phyloP scores from a whole-genome alignment of 441 rosid genomes.

The Eruca vesicaria region DNA sequence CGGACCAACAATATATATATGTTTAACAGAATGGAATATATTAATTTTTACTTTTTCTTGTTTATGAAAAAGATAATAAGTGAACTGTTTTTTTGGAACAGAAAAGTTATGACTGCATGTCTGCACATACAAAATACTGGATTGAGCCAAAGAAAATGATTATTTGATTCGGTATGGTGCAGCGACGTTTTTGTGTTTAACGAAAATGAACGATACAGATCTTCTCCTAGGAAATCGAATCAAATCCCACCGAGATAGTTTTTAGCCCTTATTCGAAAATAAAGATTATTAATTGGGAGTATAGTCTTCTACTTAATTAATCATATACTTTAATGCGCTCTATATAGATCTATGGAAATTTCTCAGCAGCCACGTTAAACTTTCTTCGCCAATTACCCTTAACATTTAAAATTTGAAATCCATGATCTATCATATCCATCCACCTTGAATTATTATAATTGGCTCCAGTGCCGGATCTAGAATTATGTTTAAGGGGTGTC shows the following conservation, averaged over 20 bases:
- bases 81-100: no score
- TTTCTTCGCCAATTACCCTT: background rate
- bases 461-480: no score
- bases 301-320: background rate
- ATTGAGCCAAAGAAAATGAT: no score
- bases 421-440: background rate
- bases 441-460: background rate
- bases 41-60: no score
- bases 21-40: no score
- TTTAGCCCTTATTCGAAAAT: background rate
- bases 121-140: no score
- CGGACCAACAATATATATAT: no score
- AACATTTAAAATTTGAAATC: background rate
- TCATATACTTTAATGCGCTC: background rate
- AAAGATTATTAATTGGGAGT: background rate
- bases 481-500: no score
- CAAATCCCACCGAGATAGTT: background rate
- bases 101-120: no score
- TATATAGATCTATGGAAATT: background rate
- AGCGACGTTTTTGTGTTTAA: no score
- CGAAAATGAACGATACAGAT: background rate
- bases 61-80: no score
- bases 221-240: background rate
- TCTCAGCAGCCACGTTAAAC: background rate
- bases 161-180: no score